Evolutionary conservation across 2,329 filamentous ascomycete species (phyloP), one percentile per base, ranked within the genome.

Genomic region (Sordariomycetes sp.): DNA sequence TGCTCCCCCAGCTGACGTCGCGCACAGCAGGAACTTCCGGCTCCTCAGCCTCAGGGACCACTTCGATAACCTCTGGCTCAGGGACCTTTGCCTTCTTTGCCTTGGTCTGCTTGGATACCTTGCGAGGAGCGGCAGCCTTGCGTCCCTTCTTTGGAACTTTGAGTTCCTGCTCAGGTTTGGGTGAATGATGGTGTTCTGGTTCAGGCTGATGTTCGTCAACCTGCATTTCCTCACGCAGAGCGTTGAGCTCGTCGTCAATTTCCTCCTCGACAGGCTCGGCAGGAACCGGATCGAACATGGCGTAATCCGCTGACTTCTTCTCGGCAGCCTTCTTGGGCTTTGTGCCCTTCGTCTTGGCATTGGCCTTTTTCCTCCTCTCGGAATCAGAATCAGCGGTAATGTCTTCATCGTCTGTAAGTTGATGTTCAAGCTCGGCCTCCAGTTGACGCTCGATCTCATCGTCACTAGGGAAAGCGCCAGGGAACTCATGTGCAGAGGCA

Each of bases 401-500:
- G 21, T 66, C 63, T 29, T 75, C 72, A 11, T 71, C 66, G 20
- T 78, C 70, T 3, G 64, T 68, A 18, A 71, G 48, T 2, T 66
- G 70, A 20, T 66, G 61, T 28, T 79, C 72, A 8, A 84, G 64
- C 37, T 82, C 80, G 3, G 72, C 75, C 46, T 82, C 71, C 2
- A 85, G 60, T 32, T 75, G 74, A 16, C 70, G 70, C 33, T 85
- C 76, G 24, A 84, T 69, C 41, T 82, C 79, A 2, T 76, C 72
- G 39, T 84, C 77, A 35, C 75, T 66, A 0, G 70, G 68, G 9
- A 72, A 55, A 5, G 55, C 54, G 12, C 57, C 57, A n/a, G 62
- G 48, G 59, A 59, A 4, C 58, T 55, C 17, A 61, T 69, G 21
- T 8, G 25, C n/a, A 2, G 72, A 70, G 20, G 61, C 57, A 21